Percentiles rank a stretch among this genome's conserved stretches.
Conservation (phyloP, 169 alveolate species). For the Plasmodium reichenowi region DNA sequence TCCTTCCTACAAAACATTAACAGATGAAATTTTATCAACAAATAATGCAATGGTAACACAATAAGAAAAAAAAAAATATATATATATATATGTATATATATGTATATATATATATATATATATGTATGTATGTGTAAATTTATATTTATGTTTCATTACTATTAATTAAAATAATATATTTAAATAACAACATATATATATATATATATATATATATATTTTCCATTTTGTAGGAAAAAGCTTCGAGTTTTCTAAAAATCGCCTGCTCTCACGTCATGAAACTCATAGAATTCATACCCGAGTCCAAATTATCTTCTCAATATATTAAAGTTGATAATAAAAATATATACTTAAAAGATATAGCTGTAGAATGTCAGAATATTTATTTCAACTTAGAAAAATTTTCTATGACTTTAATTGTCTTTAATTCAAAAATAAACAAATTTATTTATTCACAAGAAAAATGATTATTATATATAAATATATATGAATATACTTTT, state of each 20-base stretch:
- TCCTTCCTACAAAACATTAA: conserved; percentile 69
- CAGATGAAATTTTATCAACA: conserved; percentile 64
- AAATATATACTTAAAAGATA: conserved; percentile 64
- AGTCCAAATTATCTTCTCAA: conserved; percentile 49
- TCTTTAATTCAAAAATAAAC: conserved; percentile 53
- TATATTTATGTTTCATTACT: not conserved
- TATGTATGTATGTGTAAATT: not conserved
- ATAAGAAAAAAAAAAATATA: not conserved
- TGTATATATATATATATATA: not conserved
- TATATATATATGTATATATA: not conserved
- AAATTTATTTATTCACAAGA: conserved; percentile 44
- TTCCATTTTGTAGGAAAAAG: conserved; percentile 30
- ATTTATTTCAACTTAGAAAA: conserved; percentile 32
- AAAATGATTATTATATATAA: not conserved
- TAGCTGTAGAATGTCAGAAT: conserved; percentile 52
- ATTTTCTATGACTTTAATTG: conserved; percentile 64
- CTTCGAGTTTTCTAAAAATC: conserved; percentile 48
- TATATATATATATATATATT: not conserved
- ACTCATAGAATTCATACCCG: conserved; percentile 55
- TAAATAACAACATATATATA: not conserved
- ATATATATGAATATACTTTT: not conserved
- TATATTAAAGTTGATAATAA: conserved; percentile 53
- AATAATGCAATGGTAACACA: conserved; percentile 47
- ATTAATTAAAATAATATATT: not conserved
- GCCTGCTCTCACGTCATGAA: conserved; percentile 57